Base-by-base conservation (phyloP, 2,329 filamentous ascomycete genomes). In the Sclerotiophoma versabilis region DNA sequence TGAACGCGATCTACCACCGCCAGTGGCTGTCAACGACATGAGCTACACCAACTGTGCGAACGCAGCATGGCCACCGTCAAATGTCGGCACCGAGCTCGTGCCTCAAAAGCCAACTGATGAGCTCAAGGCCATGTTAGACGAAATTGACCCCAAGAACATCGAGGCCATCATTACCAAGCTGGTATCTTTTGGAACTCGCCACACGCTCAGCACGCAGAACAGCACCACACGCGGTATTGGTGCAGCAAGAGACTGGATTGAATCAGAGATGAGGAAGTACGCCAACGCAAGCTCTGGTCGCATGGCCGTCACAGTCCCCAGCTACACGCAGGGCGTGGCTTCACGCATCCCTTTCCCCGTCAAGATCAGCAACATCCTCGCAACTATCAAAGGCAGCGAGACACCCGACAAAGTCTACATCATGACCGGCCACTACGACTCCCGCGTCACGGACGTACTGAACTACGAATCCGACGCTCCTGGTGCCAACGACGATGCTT, bases 401-500 rank as follows among this genome's bases (percentile, higher is more conserved):
- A 76, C 80, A 17, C 79, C 81, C 2, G 75, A 76, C 8, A 73
- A 82, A 20, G 73, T 81, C 12, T 84, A 84, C 58, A 80, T 84
- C 2, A 78, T 83, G 23, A 81, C 80, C 4, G 48, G 48, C 15
- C 47, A 50, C 32, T 50, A 49, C 65, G 83, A 86, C 60, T 80
- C 76, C 46, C 76, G 83, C 11, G 76, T 79, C 2, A 78, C 80
- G 1, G 77, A 86, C 56, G 66, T 81, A 0, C 68, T 81, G 44
- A 78, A 86, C 66, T 84, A 80, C 58, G 76, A 76, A 12, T 74
- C 74, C 27, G 81, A 85, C 59, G 79, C 82, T 1, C 83, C 84
- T 0, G 83, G 84, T 2, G 83, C 83, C 0, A 82, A 85, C 54
- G 83, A 86, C 62, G 83, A 86, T 63, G 83, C 81, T 0, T 82